A percentile compares a stretch with the other conserved stretches of the same genome.
Evolutionary conservation across 2,329 filamentous ascomycete genomes (phyloP).

Genomic region (Aureobasidium mangrovei): DNA sequence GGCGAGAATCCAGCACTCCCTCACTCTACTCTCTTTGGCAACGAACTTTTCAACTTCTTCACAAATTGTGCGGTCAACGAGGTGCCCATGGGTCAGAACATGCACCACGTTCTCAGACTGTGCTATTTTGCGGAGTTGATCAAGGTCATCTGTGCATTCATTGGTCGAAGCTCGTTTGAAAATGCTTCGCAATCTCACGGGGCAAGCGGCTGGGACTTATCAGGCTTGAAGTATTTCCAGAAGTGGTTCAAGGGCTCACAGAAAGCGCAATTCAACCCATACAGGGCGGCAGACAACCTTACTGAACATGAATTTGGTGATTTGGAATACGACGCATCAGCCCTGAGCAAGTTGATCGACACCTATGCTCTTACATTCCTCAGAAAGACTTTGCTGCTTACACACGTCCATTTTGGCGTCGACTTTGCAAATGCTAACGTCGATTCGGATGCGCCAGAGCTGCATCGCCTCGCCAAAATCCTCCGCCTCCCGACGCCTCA

Average conservation of each 20-base stretch:
- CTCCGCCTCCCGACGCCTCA: constrained; percentile 71
- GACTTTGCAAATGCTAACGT: constrained; percentile 59
- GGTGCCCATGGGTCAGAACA: constrained; percentile 54
- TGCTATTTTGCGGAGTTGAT: constrained; percentile 89
- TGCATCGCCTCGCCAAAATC: constrained; percentile 68
- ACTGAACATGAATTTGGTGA: not conserved
- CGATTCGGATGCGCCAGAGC: constrained; percentile 43
- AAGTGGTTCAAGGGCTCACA: not conserved
- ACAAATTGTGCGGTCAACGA: constrained; percentile 54
- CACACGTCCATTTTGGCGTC: constrained; percentile 81
- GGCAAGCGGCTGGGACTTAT: constrained; percentile 10
- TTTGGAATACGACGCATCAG: not conserved
- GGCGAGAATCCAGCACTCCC: constrained; percentile 29
- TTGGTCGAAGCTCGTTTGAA: not conserved
- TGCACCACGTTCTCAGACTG: constrained; percentile 70
- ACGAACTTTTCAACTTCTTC: constrained; percentile 72
- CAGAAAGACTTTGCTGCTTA: constrained; percentile 72
- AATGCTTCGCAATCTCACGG: not conserved
- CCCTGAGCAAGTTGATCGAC: constrained; percentile 28
- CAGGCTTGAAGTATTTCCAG: constrained; percentile 5
- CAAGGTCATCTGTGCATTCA: constrained; percentile 56
- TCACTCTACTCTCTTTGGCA: constrained; percentile 51
- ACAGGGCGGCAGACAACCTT: not conserved
- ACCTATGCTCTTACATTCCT: constrained; percentile 87
- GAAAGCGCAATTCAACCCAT: not conserved